Percentiles rank a stretch among this genome's conserved stretches.
These are phyloP conservation scores for Crithidia fasciculata DNA, from an alignment of 208 protist genomes.

Conservation along the genomic window DNA sequence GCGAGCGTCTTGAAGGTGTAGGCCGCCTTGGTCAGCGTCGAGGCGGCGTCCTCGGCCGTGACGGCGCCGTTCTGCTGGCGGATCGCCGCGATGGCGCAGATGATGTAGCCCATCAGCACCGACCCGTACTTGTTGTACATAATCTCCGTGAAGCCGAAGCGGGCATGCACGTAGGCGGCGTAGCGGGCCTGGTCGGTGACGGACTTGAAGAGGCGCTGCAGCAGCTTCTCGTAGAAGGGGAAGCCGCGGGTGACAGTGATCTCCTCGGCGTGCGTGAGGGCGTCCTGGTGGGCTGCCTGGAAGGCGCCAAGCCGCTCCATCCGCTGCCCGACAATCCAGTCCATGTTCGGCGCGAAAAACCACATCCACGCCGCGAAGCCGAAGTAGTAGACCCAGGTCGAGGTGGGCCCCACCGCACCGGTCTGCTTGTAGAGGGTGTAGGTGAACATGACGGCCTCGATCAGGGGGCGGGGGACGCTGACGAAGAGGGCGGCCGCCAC, in stretches of 20 bases:
- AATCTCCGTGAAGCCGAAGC: constrained; percentile 56
- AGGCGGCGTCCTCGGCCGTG: constrained; percentile 11
- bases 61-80: constrained; percentile 10
- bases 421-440: constrained; percentile 35
- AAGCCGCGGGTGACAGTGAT: constrained; percentile 57
- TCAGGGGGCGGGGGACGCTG: constrained; percentile 54
- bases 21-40: constrained; percentile 27
- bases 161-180: constrained; percentile 53
- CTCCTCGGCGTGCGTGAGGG: constrained; percentile 68
- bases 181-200: constrained; percentile 56
- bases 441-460: constrained; percentile 64
- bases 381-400: constrained; percentile 56
- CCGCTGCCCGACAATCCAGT: constrained; percentile 53
- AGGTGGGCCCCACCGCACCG: constrained; percentile 28
- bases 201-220: constrained; percentile 46
- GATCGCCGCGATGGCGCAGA: constrained; percentile 43
- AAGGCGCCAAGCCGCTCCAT: constrained; percentile 53
- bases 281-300: constrained; percentile 49
- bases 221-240: constrained; percentile 38
- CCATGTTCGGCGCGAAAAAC: constrained; percentile 44
- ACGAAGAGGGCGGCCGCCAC: constrained; percentile 39
- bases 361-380: constrained; percentile 36
- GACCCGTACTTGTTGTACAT: constrained; percentile 70
- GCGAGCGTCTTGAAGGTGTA: constrained; percentile 60
- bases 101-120: constrained; percentile 47